phyloP scores from a whole-genome alignment of 1,139 yeast species.

The Lodderomyces theae region DNA sequence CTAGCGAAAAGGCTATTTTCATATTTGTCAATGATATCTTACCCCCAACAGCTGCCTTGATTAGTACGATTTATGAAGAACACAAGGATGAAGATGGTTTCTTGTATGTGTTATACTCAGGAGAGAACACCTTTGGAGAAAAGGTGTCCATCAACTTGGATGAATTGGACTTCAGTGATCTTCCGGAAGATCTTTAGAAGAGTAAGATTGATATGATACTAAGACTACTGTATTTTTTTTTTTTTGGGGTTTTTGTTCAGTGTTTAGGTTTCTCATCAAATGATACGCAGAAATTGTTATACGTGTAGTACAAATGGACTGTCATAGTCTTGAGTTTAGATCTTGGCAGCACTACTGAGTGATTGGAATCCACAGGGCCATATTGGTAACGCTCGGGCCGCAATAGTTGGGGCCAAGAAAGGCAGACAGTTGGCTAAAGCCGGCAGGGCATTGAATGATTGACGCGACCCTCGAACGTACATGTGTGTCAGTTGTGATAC shows the following conservation, averaged over 20 bases:
- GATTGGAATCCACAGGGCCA: too few relatives aligned
- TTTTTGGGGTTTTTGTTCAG: not conserved
- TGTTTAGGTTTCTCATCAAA: not conserved
- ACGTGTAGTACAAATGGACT: too few relatives aligned
- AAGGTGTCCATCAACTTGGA: conserved; percentile 25
- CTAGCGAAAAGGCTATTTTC: conserved; percentile 96
- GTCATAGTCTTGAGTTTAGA: too few relatives aligned
- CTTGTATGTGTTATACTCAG: conserved; percentile 86
- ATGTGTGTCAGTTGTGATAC: too few relatives aligned
- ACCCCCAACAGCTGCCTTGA: conserved; percentile 96
- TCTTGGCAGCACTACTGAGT: too few relatives aligned
- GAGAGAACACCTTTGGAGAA: conserved; percentile 79
- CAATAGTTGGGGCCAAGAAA: too few relatives aligned
- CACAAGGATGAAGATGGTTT: conserved; percentile 98
- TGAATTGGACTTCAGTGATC: conserved; percentile 13
- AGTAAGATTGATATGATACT: not conserved
- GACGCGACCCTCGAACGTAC: too few relatives aligned
- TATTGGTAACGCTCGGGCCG: too few relatives aligned
- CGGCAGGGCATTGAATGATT: too few relatives aligned
- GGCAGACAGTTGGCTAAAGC: too few relatives aligned
- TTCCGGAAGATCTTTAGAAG: conserved; percentile 8
- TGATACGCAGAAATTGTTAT: not conserved
- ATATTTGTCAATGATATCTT: conserved; percentile 93
- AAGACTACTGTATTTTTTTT: not conserved
- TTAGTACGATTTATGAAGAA: conserved; percentile 92